Evolutionary conservation across 2,329 filamentous ascomycete species (phyloP), one percentile per base, ranked within the genome.

Genomic region (Saccharata proteae): DNA sequence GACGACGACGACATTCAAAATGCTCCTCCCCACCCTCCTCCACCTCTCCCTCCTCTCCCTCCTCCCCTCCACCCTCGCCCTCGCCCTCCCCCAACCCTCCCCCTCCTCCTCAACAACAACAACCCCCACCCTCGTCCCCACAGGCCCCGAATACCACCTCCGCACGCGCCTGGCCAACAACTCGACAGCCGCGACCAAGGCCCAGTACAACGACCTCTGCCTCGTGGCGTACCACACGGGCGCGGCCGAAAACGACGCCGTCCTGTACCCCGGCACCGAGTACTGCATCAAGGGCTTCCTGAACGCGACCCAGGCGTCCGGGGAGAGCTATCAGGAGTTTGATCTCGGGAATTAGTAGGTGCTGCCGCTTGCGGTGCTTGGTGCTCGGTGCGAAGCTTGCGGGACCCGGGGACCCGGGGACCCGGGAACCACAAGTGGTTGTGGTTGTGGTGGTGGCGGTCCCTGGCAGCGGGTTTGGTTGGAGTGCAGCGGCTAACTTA

Each of bases 191-290:
- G 19, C n/a, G 7, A 14, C 33, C 28, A 30, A 32, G 25, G 16
- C 29, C 20, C 26, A 30, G 9, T 32, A 26, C 34, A 27, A 32
- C 33, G 19, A 23, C 26, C 33, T 38, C 26, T 38, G 33, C 24
- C 21, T 38, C 12, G 19, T 24, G 15, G 30, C 36, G 13, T 36
- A 26, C 20, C 36, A 36, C 33, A 38, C 34, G 13, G 36, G 36
- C 21, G 36, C 36, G 15, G 33, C 29, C 26, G 24, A 28, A 25
- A 36, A 36, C 33, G 33, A 35, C 29, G 36, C 33, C 15, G 26
- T 38, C 25, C 24, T 38, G 26, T 18, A 19, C 9, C 6, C 26
- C 20, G 14, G 21, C 25, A 21, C 22, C 20, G n/a, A 12, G 8
- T 13, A 6, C 17, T 29, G 25, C 14, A 24, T 19, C 14, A 23